Conservation (phyloP, 257 asterid genomes). For the Paulownia fortunei region DNA sequence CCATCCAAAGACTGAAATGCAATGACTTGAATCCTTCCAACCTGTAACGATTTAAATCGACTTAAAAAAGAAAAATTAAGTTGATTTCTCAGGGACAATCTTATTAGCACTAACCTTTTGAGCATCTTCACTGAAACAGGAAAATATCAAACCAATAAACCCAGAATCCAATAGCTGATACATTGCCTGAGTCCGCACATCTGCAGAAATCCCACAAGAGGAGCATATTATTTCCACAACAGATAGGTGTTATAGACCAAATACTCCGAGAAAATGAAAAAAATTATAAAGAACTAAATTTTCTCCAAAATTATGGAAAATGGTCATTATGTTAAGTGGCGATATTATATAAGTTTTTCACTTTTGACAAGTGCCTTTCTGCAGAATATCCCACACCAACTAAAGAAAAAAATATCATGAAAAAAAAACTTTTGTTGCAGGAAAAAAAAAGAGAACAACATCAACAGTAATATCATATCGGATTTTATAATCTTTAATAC, state of each 20-base stretch:
- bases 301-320: not conserved
- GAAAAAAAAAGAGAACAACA: not conserved
- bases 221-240: not conserved
- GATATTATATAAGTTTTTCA: not conserved
- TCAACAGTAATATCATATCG: not conserved
- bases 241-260: not conserved
- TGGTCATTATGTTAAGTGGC: not conserved
- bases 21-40: constrained; percentile 92
- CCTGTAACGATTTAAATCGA: constrained; percentile 53
- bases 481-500: not conserved
- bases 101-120: constrained; percentile 66
- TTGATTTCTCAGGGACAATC: constrained; percentile 16
- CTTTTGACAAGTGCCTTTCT: not conserved
- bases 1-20: constrained; percentile 99
- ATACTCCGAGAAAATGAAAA: not conserved
- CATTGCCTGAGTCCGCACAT: constrained; percentile 97
- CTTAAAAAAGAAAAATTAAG: constrained; percentile 13
- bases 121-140: constrained; percentile 98
- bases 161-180: constrained; percentile 99
- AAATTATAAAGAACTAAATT: not conserved
- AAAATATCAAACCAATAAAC: constrained; percentile 94
- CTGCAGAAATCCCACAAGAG: constrained; percentile 55
- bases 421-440: not conserved
- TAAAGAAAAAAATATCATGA: constrained; percentile 5
- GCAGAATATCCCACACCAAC: not conserved